Percentiles rank a stretch among this genome's conserved stretches.
Evolutionary conservation across 805 yeast species (phyloP).

Genomic region (Sugiyamaella qingdaonensis): DNA sequence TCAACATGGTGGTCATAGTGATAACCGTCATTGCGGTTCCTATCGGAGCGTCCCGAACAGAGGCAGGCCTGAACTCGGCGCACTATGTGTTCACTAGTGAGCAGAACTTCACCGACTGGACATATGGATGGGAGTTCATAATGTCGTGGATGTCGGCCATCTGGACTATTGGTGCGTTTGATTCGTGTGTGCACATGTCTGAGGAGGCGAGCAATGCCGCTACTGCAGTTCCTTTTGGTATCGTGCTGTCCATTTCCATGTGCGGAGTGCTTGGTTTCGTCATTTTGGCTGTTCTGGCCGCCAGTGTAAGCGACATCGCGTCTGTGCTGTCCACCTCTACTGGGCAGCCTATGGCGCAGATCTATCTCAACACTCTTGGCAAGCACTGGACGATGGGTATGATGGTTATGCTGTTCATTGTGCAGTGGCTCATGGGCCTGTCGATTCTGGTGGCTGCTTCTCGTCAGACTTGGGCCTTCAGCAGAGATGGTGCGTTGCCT

Average conservation of each 20-base stretch:
- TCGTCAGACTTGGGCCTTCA: conserved; percentile 71
- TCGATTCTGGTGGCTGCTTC: conserved; percentile 60
- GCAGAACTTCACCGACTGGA: conserved; percentile 52
- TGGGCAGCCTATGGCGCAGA: conserved; percentile 65
- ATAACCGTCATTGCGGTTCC: conserved; percentile 38
- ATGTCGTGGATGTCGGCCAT: conserved; percentile 60
- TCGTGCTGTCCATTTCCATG: conserved; percentile 51
- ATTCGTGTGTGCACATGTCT: conserved; percentile 66
- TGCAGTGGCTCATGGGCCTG: conserved; percentile 67
- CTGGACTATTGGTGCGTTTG: conserved; percentile 75
- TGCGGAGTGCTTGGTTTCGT: conserved; percentile 59
- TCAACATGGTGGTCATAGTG: conserved; percentile 50
- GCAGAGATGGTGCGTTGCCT: conserved; percentile 74
- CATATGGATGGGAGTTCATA: conserved; percentile 53
- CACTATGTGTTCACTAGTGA: conserved; percentile 52
- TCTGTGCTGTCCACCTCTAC: conserved; percentile 42
- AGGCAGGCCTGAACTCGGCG: conserved; percentile 43
- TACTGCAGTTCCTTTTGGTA: conserved; percentile 61
- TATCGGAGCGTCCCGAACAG: conserved; percentile 17
- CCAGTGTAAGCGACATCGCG: conserved; percentile 47
- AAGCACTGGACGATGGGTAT: conserved; percentile 61
- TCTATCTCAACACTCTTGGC: conserved; percentile 59
- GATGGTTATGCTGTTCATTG: conserved; percentile 52
- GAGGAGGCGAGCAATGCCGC: conserved; percentile 67
- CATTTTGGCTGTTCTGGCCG: conserved; percentile 49